A percentile compares a stretch with the other conserved stretches of the same genome.
These are phyloP conservation scores for Somion occarium DNA, from an alignment of 1,284 basidiomycete species.

Conservation along the genomic window DNA sequence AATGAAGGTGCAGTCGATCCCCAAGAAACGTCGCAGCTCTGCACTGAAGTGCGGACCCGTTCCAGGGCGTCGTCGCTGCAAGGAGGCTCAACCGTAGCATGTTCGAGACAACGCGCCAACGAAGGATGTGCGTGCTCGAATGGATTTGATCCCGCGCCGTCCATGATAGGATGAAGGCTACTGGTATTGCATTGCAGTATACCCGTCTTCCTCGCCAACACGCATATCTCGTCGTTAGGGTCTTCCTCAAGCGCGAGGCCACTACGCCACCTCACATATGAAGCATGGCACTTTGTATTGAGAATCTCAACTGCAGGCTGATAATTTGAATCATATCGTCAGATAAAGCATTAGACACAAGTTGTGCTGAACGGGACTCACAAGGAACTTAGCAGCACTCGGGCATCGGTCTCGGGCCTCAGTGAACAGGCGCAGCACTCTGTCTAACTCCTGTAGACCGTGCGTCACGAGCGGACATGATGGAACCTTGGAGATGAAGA, in stretches of 20 bases:
- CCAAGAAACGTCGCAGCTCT: background rate
- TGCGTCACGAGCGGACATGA: constrained; percentile 50
- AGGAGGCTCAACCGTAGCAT: constrained; percentile 18
- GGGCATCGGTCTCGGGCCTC: constrained; percentile 51
- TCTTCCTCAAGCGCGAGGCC: constrained; percentile 17
- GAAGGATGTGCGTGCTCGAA: constrained; percentile 23
- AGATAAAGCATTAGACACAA: background rate
- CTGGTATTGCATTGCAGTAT: constrained; percentile 1
- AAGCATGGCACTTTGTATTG: constrained; percentile 17
- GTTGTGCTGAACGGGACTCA: constrained; percentile 29
- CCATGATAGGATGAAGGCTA: background rate
- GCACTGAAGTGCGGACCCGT: background rate
- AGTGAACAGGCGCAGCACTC: constrained; percentile 53
- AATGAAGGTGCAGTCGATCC: constrained; percentile 6
- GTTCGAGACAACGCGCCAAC: constrained; percentile 21
- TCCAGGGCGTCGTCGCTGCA: constrained; percentile 7
- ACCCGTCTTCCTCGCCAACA: constrained; percentile 20
- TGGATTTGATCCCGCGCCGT: constrained; percentile 10
- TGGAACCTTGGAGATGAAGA: constrained; percentile 61
- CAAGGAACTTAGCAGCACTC: constrained; percentile 55
- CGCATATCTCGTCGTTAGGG: constrained; percentile 21
- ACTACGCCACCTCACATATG: constrained; percentile 18
- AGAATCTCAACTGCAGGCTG: constrained; percentile 23
- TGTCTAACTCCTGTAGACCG: constrained; percentile 60
- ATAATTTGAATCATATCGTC: background rate